A percentile compares a stretch with the other conserved stretches of the same genome.
Evolutionary conservation across 208 protist species (phyloP).

Genomic region (Acanthamoeba rhysodes): DNA sequence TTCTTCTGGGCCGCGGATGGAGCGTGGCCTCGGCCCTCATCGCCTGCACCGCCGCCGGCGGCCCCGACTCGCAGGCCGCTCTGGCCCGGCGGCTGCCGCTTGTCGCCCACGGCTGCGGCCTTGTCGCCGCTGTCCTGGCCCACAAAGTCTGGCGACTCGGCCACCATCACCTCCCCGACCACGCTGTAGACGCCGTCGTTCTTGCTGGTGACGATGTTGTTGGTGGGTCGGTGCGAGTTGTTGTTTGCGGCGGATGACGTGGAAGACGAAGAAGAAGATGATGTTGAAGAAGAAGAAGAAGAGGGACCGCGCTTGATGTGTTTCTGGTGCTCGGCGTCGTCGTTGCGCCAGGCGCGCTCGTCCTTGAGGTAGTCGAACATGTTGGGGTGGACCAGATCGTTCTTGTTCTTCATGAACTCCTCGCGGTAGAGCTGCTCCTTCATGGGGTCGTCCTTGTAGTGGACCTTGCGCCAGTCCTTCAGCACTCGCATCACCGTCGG

Average conservation of each 20-base stretch:
- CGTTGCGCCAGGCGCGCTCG: conserved; percentile 1
- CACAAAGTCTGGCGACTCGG: neutral
- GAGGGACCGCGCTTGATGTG: neutral
- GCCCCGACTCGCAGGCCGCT: neutral
- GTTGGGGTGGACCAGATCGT: conserved; percentile 13
- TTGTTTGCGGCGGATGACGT: neutral
- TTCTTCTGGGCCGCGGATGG: neutral
- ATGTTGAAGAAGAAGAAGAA: neutral
- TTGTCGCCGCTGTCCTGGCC: neutral
- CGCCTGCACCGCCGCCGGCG: neutral
- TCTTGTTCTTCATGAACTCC: conserved; percentile 24
- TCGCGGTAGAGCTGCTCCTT: conserved; percentile 43
- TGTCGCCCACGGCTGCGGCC: neutral
- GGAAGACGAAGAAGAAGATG: too few relatives aligned
- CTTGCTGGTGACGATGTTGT: neutral
- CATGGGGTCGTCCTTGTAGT: conserved; percentile 60
- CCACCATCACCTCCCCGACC: neutral
- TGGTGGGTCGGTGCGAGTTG: neutral
- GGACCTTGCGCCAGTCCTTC: conserved; percentile 17
- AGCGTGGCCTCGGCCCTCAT: neutral
- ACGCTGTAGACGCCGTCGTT: neutral
- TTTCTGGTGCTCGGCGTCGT: conserved; percentile 2
- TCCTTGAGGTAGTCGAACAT: conserved; percentile 36
- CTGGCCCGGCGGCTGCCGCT: neutral
- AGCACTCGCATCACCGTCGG: neutral